Percentiles rank a stretch among this genome's conserved stretches.
Conservation (phyloP, 1,284 basidiomycete genomes). For the Irpex sp. region DNA sequence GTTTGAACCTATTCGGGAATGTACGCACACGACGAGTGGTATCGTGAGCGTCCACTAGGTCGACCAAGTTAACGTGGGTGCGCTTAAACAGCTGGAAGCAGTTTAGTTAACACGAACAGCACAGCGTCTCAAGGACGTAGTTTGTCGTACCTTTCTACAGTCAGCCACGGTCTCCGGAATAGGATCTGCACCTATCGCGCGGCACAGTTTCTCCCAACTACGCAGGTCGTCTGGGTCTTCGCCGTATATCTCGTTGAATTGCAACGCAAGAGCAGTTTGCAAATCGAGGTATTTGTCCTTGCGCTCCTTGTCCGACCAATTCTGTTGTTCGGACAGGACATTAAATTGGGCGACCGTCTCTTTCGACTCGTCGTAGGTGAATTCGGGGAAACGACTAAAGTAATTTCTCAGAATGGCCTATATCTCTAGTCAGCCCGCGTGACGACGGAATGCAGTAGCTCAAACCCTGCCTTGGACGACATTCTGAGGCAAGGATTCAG, state of each 20-base stretch:
- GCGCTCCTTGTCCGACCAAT: neutral
- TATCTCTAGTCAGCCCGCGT: neutral
- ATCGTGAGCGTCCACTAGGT: too few species aligned
- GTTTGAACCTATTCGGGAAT: too few species aligned
- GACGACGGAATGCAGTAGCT: neutral
- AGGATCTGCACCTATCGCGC: slow-evolving; percentile 14
- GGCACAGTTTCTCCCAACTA: slow-evolving; percentile 31
- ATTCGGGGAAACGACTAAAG: neutral
- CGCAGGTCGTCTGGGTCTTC: slow-evolving; percentile 25
- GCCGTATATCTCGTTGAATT: slow-evolving; percentile 34
- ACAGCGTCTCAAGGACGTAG: too few species aligned
- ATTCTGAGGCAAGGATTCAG: neutral
- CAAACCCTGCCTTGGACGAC: neutral
- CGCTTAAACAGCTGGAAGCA: too few species aligned
- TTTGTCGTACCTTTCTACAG: neutral
- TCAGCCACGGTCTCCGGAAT: slow-evolving; percentile 10
- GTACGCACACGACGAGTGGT: too few species aligned
- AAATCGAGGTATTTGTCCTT: neutral
- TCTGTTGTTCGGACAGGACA: neutral
- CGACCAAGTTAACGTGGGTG: too few species aligned
- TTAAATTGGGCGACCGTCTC: neutral
- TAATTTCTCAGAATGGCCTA: neutral
- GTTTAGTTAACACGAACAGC: too few species aligned
- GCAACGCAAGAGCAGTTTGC: slow-evolving; percentile 26
- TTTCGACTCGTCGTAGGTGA: neutral